phyloP scores from a whole-genome alignment of 176 grass and related monocot species.

The Alloteropsis semialata region DNA sequence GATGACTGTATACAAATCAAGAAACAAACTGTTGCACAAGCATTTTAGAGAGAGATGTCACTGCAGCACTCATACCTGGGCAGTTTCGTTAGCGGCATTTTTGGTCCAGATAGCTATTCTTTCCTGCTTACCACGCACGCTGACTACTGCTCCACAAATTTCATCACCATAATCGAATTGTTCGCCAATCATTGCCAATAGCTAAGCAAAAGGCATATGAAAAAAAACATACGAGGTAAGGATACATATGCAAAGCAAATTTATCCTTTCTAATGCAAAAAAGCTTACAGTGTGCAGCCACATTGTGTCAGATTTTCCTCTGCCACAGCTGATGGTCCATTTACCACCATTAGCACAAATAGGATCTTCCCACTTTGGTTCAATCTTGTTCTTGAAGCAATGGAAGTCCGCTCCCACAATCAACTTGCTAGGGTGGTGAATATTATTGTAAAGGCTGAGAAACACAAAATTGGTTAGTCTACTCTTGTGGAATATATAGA shows the following conservation, averaged over 20 bases:
- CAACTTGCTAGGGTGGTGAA: conserved; percentile 82
- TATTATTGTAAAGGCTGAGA: conserved; percentile 94
- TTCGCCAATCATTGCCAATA: conserved; percentile 90
- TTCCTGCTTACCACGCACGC: conserved; percentile 77
- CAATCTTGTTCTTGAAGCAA: conserved; percentile 93
- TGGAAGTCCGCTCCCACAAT: conserved; percentile 70
- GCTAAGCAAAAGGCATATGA: conserved; percentile 31
- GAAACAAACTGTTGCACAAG: neutral
- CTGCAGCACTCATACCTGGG: conserved; percentile 58
- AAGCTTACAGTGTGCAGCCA: conserved; percentile 91
- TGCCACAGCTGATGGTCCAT: conserved; percentile 85
- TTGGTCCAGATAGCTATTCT: conserved; percentile 94
- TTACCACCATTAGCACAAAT: conserved; percentile 92
- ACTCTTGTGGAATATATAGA: neutral
- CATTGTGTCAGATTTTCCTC: conserved; percentile 79
- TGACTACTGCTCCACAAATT: conserved; percentile 91
- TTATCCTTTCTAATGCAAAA: neutral
- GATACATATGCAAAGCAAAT: neutral
- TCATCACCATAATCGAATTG: conserved; percentile 97
- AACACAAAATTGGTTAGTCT: conserved; percentile 17
- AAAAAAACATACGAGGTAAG: neutral
- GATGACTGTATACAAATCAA: neutral
- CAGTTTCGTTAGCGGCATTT: conserved; percentile 87
- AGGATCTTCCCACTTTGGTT: conserved; percentile 98
- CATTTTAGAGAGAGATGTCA: neutral